phyloP scores from a whole-genome alignment of 1,139 yeast genomes.

The Blastobotrys indianensis region DNA sequence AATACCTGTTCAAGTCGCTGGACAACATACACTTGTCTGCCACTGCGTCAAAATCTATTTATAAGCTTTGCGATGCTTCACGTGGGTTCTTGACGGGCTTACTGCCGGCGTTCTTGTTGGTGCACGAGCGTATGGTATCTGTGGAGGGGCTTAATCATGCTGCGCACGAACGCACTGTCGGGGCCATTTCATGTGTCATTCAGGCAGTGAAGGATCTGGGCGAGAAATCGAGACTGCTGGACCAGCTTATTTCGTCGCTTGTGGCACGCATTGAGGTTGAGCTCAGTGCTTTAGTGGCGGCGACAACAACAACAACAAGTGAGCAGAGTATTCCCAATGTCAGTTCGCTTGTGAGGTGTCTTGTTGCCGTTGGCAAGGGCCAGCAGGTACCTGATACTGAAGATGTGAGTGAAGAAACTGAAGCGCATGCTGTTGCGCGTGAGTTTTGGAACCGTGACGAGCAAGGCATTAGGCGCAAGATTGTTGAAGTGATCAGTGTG shows the following conservation, averaged over 20 bases:
- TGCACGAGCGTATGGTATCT: conserved; percentile 26
- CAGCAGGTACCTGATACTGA: conserved; percentile 35
- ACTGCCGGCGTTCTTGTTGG: conserved; percentile 29
- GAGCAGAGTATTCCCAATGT: conserved; percentile 12
- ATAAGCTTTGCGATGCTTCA: conserved; percentile 34
- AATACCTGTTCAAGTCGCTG: conserved; percentile 34
- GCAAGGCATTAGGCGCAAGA: conserved; percentile 36
- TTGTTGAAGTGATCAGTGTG: conserved; percentile 40
- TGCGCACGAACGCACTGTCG: conserved; percentile 35
- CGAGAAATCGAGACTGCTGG: conserved; percentile 22
- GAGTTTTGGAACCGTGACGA: conserved; percentile 40
- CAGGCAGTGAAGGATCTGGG: conserved; percentile 27
- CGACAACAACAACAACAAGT: too few species aligned
- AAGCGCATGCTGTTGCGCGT: conserved; percentile 9
- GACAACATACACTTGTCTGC: conserved; percentile 25
- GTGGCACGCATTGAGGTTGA: conserved; percentile 17
- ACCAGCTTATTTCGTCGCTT: conserved; percentile 24
- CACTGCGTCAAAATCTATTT: conserved; percentile 36
- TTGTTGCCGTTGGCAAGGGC: conserved; percentile 65
- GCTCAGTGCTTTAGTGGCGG: conserved; percentile 7
- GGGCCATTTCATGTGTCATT: conserved; percentile 34
- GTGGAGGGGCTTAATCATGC: conserved; percentile 20
- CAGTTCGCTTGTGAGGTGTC: conserved; percentile 52
- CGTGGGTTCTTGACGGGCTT: conserved; percentile 27
- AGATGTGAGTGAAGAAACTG: conserved; percentile 25